phyloP scores from a whole-genome alignment of 192 early-diverging fungal species.

The Coemansia sp. region DNA sequence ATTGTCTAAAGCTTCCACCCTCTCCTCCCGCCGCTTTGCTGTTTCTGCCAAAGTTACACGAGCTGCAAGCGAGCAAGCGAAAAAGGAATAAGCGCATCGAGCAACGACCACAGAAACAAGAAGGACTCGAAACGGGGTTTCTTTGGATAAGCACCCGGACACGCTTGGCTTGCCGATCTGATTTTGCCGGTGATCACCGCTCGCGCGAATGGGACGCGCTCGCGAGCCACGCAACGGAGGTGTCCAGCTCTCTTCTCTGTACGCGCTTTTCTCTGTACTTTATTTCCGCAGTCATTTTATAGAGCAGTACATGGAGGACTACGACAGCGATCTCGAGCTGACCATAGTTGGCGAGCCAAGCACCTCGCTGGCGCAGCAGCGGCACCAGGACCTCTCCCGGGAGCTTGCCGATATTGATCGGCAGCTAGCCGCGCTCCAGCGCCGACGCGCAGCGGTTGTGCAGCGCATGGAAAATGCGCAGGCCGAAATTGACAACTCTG shows the following conservation, averaged over 20 bases:
- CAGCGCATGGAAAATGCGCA: conserved; percentile 12
- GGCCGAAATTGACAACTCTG: conserved; percentile 18
- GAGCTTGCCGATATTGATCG: conserved; percentile 26
- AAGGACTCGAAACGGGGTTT: too few relatives aligned
- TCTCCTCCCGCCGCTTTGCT: too few relatives aligned
- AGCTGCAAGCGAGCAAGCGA: not conserved
- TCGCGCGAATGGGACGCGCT: too few relatives aligned
- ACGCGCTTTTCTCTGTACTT: too few relatives aligned
- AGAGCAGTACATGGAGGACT: not conserved
- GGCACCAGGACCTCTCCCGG: conserved; percentile 3
- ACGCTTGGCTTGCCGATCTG: too few relatives aligned
- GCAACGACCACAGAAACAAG: too few relatives aligned
- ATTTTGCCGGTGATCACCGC: too few relatives aligned
- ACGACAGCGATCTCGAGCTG: not conserved
- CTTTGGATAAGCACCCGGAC: too few relatives aligned
- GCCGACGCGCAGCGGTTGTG: conserved; percentile 5
- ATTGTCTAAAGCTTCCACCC: not conserved
- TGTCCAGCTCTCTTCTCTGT: too few relatives aligned
- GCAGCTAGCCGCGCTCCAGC: conserved; percentile 26
- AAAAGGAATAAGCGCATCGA: not conserved
- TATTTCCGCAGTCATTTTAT: too few relatives aligned
- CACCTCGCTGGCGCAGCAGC: not conserved
- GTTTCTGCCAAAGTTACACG: too few relatives aligned
- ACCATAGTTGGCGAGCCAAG: not conserved
- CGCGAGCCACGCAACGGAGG: too few relatives aligned